Base-by-base conservation (phyloP, 2,329 filamentous ascomycete species). In the Talaromyces sp. region DNA sequence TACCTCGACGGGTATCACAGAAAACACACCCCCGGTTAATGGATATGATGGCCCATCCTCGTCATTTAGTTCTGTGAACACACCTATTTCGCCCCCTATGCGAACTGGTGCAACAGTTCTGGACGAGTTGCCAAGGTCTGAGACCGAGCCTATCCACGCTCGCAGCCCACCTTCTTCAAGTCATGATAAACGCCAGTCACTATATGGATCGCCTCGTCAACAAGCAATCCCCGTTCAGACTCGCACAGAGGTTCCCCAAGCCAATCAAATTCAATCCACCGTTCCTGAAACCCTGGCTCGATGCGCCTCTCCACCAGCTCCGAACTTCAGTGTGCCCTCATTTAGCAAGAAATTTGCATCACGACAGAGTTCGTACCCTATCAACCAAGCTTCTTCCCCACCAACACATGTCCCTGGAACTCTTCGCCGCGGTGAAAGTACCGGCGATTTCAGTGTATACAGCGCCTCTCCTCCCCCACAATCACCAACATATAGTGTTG, bases 261-360 rank as follows among this genome's bases (percentile, higher is more conserved):
- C 52, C 20, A 54, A 55, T 29, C 54, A 57, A 17, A 55, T 62
- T 24, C 63, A 63, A 29, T 60, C 69, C 14, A 61, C 54, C 17
- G 44, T 65, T 6, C 64, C 65, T 4, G 67, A 70, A 14, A 47
- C 60, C 8, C 47, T 65, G 7, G 42, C 59, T 24, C 65, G 68
- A 42, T 65, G 68, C 47, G 52, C 65, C n/a, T 70, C 72, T 0
- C 67, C 70, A 3, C 64, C 70, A 20, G 65, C 72, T 3, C 73
- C 72, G 3, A 76, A 76, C 49, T 75, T 75, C 44, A 75, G 74
- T 51, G 68, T 75, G 14, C 73, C 73, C 3, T 67, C 67, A 1
- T 74, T 75, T 49, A 75, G 71, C 63, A 71, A 67, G 60, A 69
- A 71, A 51, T 74, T 72, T 36, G 60, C 64, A 3, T 53, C 66